Percentiles rank a stretch among this genome's conserved stretches.
Evolutionary conservation across 352 stramenopile species (phyloP).

Genomic region (Pythium grandisporangium): DNA sequence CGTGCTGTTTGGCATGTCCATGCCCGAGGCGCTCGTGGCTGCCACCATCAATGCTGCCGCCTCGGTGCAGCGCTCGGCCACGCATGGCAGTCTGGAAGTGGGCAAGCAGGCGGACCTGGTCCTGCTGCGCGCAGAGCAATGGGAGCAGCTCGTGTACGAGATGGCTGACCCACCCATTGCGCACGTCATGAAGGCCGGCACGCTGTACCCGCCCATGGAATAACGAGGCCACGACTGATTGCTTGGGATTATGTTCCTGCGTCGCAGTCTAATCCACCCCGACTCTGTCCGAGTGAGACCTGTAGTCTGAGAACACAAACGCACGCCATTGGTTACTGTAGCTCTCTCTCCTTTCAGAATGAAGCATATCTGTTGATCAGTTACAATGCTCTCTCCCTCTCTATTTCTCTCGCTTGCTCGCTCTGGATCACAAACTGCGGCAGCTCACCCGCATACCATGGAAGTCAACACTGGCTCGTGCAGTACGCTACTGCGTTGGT

Average conservation of each 20-base stretch:
- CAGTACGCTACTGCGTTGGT: slow-evolving; percentile 52
- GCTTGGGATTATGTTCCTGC: too few species aligned
- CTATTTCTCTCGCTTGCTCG: too few species aligned
- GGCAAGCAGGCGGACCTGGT: slow-evolving; percentile 70
- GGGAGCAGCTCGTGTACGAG: slow-evolving; percentile 83
- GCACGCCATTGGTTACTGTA: too few species aligned
- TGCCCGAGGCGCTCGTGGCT: slow-evolving; percentile 77
- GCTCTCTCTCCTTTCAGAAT: too few species aligned
- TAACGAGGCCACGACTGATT: neutral
- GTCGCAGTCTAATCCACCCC: too few species aligned
- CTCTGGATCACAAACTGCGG: too few species aligned
- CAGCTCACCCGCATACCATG: neutral
- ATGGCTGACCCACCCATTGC: slow-evolving; percentile 74
- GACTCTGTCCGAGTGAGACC: too few species aligned
- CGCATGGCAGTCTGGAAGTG: slow-evolving; percentile 69
- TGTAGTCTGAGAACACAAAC: too few species aligned
- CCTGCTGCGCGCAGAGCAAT: slow-evolving; percentile 55
- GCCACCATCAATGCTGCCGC: slow-evolving; percentile 78
- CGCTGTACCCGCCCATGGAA: slow-evolving; percentile 9
- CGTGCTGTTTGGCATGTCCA: slow-evolving; percentile 77
- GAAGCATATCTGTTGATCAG: too few species aligned
- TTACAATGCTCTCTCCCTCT: too few species aligned
- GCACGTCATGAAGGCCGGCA: slow-evolving; percentile 69
- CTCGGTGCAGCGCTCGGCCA: slow-evolving; percentile 65
- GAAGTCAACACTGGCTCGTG: neutral